Percentiles rank a stretch among this genome's conserved stretches.
phyloP scores from a whole-genome alignment of 805 yeast species.

The Wickerhamiella bombiphila region DNA sequence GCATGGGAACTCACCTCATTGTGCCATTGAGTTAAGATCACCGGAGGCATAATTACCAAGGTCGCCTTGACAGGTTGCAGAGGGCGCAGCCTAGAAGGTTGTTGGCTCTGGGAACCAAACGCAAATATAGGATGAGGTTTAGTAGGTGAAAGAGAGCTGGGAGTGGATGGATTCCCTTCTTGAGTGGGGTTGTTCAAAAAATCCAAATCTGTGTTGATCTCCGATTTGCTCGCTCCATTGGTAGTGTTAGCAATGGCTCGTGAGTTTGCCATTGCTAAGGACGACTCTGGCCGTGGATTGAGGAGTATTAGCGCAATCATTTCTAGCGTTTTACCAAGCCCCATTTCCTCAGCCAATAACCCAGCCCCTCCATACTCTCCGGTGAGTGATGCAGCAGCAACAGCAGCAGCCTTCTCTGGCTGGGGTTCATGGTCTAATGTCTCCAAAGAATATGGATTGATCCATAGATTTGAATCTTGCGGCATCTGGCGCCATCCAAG shows the following conservation, averaged over 20 bases:
- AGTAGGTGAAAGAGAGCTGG: slow-evolving; percentile 16
- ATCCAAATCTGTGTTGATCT: slow-evolving; percentile 27
- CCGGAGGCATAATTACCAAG: slow-evolving; percentile 70
- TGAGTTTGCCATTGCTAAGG: too few relatives aligned
- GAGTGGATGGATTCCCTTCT: neutral
- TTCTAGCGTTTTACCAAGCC: slow-evolving; percentile 89
- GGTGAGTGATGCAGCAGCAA: neutral
- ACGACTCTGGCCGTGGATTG: slow-evolving; percentile 35
- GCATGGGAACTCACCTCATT: slow-evolving; percentile 51
- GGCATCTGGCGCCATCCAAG: slow-evolving; percentile 16
- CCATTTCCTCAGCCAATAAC: slow-evolving; percentile 89
- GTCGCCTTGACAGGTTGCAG: slow-evolving; percentile 53
- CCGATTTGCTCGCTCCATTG: neutral
- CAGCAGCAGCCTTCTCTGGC: too few relatives aligned
- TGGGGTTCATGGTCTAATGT: slow-evolving; percentile 6
- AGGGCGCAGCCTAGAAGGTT: neutral
- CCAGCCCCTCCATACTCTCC: slow-evolving; percentile 36
- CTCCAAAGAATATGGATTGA: slow-evolving; percentile 18
- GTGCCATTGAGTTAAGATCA: slow-evolving; percentile 76
- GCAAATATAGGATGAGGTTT: slow-evolving; percentile 33
- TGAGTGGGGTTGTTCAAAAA: neutral
- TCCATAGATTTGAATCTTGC: slow-evolving; percentile 15
- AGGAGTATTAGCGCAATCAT: slow-evolving; percentile 47
- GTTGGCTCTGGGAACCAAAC: too few relatives aligned
- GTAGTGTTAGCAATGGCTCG: too few relatives aligned